A percentile compares a stretch with the other conserved stretches of the same genome.
Conservation (phyloP, 2,329 filamentous ascomycete species). For the Fusarium solani-melongenae region DNA sequence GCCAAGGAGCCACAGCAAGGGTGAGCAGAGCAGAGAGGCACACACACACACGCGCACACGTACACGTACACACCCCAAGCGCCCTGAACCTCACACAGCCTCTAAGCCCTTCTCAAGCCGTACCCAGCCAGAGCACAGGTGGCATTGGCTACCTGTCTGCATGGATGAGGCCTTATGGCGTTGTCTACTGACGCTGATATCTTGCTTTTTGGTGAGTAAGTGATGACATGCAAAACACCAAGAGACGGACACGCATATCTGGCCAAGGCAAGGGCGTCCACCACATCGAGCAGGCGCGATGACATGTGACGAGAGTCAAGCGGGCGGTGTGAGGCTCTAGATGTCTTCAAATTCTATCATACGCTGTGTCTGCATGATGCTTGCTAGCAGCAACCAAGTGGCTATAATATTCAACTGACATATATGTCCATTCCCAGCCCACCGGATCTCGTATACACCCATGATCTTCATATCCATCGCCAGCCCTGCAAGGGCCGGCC, state of each 20-base stretch:
- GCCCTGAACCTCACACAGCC: slow-evolving; percentile 41
- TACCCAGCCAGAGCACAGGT: slow-evolving; percentile 5
- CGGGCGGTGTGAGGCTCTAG: not conserved
- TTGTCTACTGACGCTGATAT: slow-evolving; percentile 2
- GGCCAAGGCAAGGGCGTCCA: slow-evolving; percentile 5
- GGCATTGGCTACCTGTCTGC: slow-evolving; percentile 24
- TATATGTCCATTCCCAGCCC: slow-evolving; percentile 33
- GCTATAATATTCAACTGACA: slow-evolving; percentile 33
- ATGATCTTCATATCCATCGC: slow-evolving; percentile 32
- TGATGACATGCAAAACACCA: slow-evolving; percentile 8
- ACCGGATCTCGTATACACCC: slow-evolving; percentile 36
- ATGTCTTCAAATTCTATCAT: slow-evolving; percentile 17
- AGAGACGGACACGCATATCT: not conserved
- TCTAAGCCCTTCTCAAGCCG: slow-evolving; percentile 28
- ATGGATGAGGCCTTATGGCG: slow-evolving; percentile 17
- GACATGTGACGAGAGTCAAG: not conserved
- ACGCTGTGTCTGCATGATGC: slow-evolving; percentile 13
- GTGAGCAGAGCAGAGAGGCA: slow-evolving; percentile 12
- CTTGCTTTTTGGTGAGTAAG: slow-evolving; percentile 11
- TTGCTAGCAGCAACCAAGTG: slow-evolving; percentile 14
- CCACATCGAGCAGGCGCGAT: not conserved
- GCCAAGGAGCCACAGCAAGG: slow-evolving; percentile 16
- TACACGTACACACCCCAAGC: slow-evolving; percentile 22
- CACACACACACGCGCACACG: not conserved
- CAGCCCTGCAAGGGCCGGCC: slow-evolving; percentile 25